Evolutionary conservation across 2,329 filamentous ascomycete genomes (phyloP).

Genomic region (Fusarium acutatum): DNA sequence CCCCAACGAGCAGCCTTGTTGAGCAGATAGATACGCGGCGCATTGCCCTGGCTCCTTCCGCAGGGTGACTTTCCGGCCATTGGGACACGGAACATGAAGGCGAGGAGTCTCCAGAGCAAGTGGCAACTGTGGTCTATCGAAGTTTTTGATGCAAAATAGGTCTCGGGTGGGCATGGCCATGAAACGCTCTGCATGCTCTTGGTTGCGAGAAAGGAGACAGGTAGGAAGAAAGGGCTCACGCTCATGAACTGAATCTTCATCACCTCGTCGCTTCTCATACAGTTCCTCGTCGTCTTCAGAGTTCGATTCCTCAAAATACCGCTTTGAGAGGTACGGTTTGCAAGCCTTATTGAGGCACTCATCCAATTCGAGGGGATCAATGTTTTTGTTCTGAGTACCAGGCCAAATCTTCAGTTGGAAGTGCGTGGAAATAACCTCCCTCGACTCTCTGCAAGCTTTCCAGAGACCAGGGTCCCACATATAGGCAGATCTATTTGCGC

Average conservation of each 20-base stretch:
- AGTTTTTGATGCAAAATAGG: not conserved
- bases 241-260: too few species aligned
- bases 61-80: too few species aligned
- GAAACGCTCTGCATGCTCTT: not conserved
- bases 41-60: accelerated
- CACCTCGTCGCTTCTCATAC: too few species aligned
- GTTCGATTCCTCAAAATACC: accelerated
- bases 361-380: accelerated
- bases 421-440: not conserved
- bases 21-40: accelerated
- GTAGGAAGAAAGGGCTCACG: not conserved
- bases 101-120: accelerated
- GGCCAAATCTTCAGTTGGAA: not conserved
- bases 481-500: not conserved
- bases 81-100: not conserved
- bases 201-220: accelerated
- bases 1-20: not conserved
- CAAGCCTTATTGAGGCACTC: not conserved
- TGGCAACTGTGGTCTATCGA: accelerated
- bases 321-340: not conserved
- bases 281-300: too few species aligned
- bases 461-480: constrained; percentile 9
- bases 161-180: not conserved
- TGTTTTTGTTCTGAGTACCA: accelerated
- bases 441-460: constrained; percentile 1